phyloP scores from a whole-genome alignment of 169 alveolate genomes.

The Plasmodium chabaudi region DNA sequence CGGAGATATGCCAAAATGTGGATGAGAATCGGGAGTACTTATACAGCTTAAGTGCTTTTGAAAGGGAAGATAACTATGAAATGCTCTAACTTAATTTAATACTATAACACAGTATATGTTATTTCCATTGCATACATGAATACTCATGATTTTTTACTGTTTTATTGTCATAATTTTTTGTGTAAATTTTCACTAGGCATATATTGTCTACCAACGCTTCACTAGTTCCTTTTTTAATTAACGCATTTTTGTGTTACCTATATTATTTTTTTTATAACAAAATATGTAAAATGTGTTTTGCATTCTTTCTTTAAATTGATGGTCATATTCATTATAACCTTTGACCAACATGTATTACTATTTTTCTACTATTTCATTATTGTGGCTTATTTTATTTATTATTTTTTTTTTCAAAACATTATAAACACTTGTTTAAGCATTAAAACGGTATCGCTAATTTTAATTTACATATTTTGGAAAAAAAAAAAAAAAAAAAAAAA shows the following conservation, averaged over 20 bases:
- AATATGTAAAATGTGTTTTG: too few relatives aligned
- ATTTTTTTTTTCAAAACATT: too few relatives aligned
- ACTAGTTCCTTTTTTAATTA: background rate
- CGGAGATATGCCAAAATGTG: constrained; percentile 61
- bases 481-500: too few relatives aligned
- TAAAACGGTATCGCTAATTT: too few relatives aligned
- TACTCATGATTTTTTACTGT: background rate
- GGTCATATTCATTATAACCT: too few relatives aligned
- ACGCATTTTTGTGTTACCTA: background rate
- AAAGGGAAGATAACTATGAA: constrained; percentile 66
- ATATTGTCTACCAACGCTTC: background rate
- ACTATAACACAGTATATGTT: background rate
- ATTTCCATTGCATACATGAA: background rate
- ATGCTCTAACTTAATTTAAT: constrained; percentile 25
- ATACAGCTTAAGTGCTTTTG: constrained; percentile 60
- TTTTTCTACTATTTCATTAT: too few relatives aligned
- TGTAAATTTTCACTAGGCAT: background rate
- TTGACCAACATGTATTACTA: too few relatives aligned
- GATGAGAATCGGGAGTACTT: constrained; percentile 68
- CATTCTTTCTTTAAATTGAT: too few relatives aligned
- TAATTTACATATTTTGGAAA: too few relatives aligned
- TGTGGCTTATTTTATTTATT: too few relatives aligned
- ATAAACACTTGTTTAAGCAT: too few relatives aligned
- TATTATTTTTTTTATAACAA: too few relatives aligned
- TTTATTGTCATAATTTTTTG: background rate